These are phyloP conservation scores for Rhinocladiella similis DNA, from an alignment of 2,329 filamentous ascomycete genomes.

Conservation along the genomic window DNA sequence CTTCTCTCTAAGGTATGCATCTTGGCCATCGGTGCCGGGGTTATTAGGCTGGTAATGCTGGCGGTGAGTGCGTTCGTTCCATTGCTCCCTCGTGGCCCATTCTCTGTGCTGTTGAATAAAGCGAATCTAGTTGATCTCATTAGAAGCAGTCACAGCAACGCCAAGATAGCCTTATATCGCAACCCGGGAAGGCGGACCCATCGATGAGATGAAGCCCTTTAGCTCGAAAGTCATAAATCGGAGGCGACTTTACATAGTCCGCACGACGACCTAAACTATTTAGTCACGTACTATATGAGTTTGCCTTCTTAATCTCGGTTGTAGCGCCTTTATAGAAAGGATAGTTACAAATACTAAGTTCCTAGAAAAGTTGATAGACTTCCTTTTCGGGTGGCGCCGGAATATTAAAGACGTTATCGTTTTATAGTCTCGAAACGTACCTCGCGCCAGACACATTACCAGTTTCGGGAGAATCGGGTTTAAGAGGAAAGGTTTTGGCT, in stretches of 20 bases:
- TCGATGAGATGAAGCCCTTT: constrained; percentile 12
- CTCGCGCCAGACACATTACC: constrained; percentile 21
- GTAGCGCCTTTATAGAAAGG: constrained; percentile 15
- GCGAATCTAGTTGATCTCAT: constrained; percentile 1
- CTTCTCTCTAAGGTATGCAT: constrained; percentile 22
- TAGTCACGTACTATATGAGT: constrained; percentile 13
- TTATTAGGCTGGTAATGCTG: constrained; percentile 15
- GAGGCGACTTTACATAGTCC: constrained; percentile 10
- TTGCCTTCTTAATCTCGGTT: constrained; percentile 13
- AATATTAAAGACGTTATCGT: constrained; percentile 27
- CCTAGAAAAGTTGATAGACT: constrained; percentile 16
- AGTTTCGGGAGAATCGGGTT: constrained; percentile 21
- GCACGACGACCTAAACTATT: constrained; percentile 12
- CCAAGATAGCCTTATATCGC: constrained; percentile 1
- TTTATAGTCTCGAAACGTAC: constrained; percentile 27
- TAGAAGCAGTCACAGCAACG: neutral
- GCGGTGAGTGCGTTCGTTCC: constrained; percentile 6
- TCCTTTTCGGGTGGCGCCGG: constrained; percentile 17
- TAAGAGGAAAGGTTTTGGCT: constrained; percentile 13
- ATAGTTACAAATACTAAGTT: constrained; percentile 16
- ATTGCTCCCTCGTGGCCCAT: constrained; percentile 7
- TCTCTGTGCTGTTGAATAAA: constrained; percentile 4
- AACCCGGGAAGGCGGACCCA: constrained; percentile 2
- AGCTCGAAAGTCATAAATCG: constrained; percentile 16
- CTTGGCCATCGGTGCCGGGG: constrained; percentile 12